Evolutionary conservation across 208 protist genomes (phyloP).

Genomic region (Balamuthia mandrillaris): DNA sequence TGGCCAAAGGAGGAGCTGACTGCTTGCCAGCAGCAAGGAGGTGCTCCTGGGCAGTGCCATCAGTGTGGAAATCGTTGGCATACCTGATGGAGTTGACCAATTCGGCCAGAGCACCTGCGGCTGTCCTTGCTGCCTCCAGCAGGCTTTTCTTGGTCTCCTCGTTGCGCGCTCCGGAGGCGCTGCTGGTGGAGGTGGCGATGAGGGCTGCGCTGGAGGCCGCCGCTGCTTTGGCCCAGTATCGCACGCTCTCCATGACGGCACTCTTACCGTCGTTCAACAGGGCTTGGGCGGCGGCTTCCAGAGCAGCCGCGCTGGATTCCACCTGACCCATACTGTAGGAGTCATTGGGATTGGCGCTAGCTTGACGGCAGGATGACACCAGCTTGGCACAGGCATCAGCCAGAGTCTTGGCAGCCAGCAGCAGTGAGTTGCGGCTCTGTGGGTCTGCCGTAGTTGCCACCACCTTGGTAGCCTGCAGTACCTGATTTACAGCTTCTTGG

Average conservation of each 20-base stretch:
- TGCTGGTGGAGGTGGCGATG: too few relatives aligned
- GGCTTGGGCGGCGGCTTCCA: neutral
- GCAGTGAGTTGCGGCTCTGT: neutral
- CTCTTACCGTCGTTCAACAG: neutral
- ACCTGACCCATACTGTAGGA: constrained; percentile 13
- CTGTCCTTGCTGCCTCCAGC: neutral
- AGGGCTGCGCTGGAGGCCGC: too few relatives aligned
- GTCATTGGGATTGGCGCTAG: neutral
- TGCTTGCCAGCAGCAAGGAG: neutral
- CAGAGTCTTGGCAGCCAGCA: neutral
- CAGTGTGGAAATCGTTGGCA: neutral
- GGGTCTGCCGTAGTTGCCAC: neutral
- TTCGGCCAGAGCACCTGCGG: neutral
- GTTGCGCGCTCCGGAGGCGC: too few relatives aligned
- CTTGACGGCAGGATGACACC: neutral
- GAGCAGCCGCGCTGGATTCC: neutral
- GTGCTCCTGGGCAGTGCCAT: neutral
- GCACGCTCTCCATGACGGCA: neutral
- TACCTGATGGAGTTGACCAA: too few relatives aligned
- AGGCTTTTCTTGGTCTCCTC: too few relatives aligned
- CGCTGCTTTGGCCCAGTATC: constrained; percentile 29
- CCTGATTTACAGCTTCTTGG: neutral
- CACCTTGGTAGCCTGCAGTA: neutral
- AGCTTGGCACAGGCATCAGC: neutral
- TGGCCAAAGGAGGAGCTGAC: neutral